A percentile compares a stretch with the other conserved stretches of the same genome.
phyloP scores from a whole-genome alignment of 805 yeast species.

The Huiozyma naganishii region DNA sequence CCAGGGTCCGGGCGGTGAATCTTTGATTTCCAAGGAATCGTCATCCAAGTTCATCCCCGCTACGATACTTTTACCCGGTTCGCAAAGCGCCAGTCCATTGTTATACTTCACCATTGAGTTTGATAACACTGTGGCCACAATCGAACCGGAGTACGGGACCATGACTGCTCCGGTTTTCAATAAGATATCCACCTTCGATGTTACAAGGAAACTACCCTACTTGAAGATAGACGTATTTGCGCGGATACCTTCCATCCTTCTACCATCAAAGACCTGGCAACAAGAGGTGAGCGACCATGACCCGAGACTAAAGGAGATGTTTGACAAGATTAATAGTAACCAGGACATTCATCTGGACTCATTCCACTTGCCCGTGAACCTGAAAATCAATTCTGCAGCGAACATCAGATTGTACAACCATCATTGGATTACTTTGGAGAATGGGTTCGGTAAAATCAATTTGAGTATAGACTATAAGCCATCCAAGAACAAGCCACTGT shows the following conservation, averaged over 20 bases:
- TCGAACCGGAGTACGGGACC: slow-evolving; percentile 80
- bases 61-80: slow-evolving; percentile 42
- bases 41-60: slow-evolving; percentile 37
- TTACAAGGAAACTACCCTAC: slow-evolving; percentile 48
- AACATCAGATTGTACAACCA: slow-evolving; percentile 57
- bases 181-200: slow-evolving; percentile 85
- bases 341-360: slow-evolving; percentile 74
- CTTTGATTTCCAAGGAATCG: slow-evolving; percentile 24
- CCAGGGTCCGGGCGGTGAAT: slow-evolving; percentile 29
- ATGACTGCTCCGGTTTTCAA: slow-evolving; percentile 74
- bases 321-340: slow-evolving; percentile 30
- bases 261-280: slow-evolving; percentile 33
- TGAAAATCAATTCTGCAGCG: slow-evolving; percentile 39
- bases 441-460: slow-evolving; percentile 42
- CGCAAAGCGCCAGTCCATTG: slow-evolving; percentile 51
- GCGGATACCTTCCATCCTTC: slow-evolving; percentile 57
- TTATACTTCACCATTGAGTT: slow-evolving; percentile 84
- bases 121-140: slow-evolving; percentile 84
- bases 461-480: slow-evolving; percentile 64
- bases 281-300: slow-evolving; percentile 19
- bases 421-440: slow-evolving; percentile 36
- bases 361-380: slow-evolving; percentile 47
- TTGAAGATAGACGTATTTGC: slow-evolving; percentile 71
- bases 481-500: slow-evolving; percentile 50
- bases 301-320: slow-evolving; percentile 19